A percentile compares a stretch with the other conserved stretches of the same genome.
These are phyloP conservation scores for Ganoderma lucidum DNA, from an alignment of 1,284 basidiomycete genomes.

Conservation along the genomic window DNA sequence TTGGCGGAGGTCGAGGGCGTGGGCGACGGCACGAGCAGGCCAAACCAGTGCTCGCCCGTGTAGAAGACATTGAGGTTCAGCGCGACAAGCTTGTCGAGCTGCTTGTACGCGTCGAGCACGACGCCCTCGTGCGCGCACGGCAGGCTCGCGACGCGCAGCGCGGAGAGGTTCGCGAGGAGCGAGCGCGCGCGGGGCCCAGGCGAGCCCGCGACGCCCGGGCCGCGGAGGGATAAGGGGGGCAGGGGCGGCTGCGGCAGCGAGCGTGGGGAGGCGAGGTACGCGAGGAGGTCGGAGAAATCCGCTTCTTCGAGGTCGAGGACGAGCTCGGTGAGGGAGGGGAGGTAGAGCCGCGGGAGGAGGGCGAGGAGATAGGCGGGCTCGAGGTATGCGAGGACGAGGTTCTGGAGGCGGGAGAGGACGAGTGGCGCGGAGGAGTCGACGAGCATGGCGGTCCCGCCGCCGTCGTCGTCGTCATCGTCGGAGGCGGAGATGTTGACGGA, in stretches of 20 bases:
- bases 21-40: slow-evolving; percentile 42
- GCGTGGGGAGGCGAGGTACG: slow-evolving; percentile 45
- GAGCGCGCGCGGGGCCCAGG: slow-evolving; percentile 32
- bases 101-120: slow-evolving; percentile 48
- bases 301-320: slow-evolving; percentile 57
- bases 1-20: slow-evolving; percentile 5
- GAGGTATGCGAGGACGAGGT: slow-evolving; percentile 59
- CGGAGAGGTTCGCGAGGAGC: slow-evolving; percentile 47
- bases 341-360: slow-evolving; percentile 51
- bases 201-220: slow-evolving; percentile 28
- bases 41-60: slow-evolving; percentile 47
- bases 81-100: slow-evolving; percentile 45
- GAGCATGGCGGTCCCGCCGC: slow-evolving; percentile 11
- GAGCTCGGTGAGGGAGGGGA: slow-evolving; percentile 56
- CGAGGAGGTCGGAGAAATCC: slow-evolving; percentile 56
- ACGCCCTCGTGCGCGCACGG: slow-evolving; percentile 46
- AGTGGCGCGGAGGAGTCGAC: slow-evolving; percentile 24
- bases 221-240: slow-evolving; percentile 22
- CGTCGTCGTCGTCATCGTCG: slow-evolving; percentile 7
- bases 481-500: slow-evolving; percentile 28
- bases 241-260: slow-evolving; percentile 22
- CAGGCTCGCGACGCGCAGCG: slow-evolving; percentile 54
- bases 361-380: slow-evolving; percentile 55
- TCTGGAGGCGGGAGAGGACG: slow-evolving; percentile 49
- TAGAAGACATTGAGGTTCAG: slow-evolving; percentile 56